These are phyloP conservation scores for Metschnikowia peoriensis DNA, from an alignment of 805 yeast genomes.

Conservation along the genomic window DNA sequence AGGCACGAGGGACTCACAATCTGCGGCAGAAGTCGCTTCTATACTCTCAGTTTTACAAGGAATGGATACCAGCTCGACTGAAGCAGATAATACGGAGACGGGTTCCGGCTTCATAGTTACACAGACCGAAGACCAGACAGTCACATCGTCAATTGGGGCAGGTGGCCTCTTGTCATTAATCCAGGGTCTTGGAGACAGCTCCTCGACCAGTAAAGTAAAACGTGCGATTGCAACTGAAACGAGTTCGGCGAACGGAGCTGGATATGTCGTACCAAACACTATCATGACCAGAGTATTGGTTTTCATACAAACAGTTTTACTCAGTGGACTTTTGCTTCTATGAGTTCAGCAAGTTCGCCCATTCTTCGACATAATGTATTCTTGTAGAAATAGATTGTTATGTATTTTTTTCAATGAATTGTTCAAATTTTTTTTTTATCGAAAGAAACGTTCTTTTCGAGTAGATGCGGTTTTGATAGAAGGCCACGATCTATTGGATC, in stretches of 20 bases:
- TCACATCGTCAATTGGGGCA: not conserved
- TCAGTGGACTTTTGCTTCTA: conserved; percentile 8
- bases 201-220: conserved; percentile 3
- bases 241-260: not conserved
- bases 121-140: not conserved
- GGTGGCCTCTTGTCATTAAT: conserved; percentile 5
- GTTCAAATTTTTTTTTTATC: too few species aligned
- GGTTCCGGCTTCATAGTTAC: not conserved
- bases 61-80: not conserved
- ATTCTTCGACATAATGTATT: too few species aligned
- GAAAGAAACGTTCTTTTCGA: too few species aligned
- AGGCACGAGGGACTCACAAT: not conserved
- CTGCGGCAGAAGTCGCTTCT: conserved; percentile 15
- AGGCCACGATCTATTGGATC: too few species aligned
- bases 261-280: not conserved
- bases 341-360: not conserved
- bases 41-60: conserved; percentile 14
- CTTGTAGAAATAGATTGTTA: too few species aligned
- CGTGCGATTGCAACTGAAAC: conserved; percentile 1
- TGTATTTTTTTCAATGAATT: too few species aligned
- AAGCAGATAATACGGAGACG: not conserved
- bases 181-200: conserved; percentile 7
- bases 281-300: conserved; percentile 5
- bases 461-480: too few species aligned
- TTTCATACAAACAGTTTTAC: conserved; percentile 3